These are phyloP conservation scores for Terana coerulea DNA, from an alignment of 768 basidiomycete genomes.

Conservation along the genomic window DNA sequence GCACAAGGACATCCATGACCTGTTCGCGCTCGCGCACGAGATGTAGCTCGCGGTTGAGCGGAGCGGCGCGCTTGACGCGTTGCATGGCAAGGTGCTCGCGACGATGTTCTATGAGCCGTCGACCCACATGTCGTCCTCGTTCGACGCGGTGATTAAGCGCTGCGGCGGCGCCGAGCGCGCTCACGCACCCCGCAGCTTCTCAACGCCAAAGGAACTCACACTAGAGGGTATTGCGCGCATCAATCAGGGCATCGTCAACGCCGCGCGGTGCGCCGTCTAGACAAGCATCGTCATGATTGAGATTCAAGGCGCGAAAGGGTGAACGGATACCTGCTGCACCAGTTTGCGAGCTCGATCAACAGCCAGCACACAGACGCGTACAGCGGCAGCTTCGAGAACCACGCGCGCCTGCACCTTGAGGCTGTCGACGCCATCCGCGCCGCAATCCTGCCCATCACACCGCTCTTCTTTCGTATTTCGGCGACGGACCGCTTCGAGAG, in stretches of 20 bases:
- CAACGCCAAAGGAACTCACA: slow-evolving; percentile 21
- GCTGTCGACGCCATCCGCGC: slow-evolving; percentile 45
- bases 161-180: slow-evolving; percentile 66
- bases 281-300: slow-evolving; percentile 29
- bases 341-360: slow-evolving; percentile 32
- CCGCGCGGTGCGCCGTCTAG: slow-evolving; percentile 35
- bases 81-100: slow-evolving; percentile 88
- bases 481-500: slow-evolving; percentile 73
- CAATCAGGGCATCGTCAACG: slow-evolving; percentile 26
- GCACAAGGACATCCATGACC: slow-evolving; percentile 83
- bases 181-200: slow-evolving; percentile 9
- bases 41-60: slow-evolving; percentile 96
- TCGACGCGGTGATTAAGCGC: slow-evolving; percentile 98
- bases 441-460: slow-evolving; percentile 55
- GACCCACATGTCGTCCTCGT: slow-evolving; percentile 91
- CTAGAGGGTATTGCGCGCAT: slow-evolving; percentile 23
- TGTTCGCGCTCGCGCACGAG: slow-evolving; percentile 93
- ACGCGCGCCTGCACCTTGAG: slow-evolving; percentile 36
- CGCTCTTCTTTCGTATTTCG: slow-evolving; percentile 69
- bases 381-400: slow-evolving; percentile 44
- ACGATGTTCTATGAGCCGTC: slow-evolving; percentile 97
- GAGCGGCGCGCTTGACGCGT: slow-evolving; percentile 80
- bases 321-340: slow-evolving; percentile 31
- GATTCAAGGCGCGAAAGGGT: slow-evolving; percentile 28
- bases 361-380: slow-evolving; percentile 43